Percentiles rank a stretch among this genome's conserved stretches.
phyloP scores from a whole-genome alignment of 2,329 filamentous ascomycete species.

The Trichoderma arundinaceum region DNA sequence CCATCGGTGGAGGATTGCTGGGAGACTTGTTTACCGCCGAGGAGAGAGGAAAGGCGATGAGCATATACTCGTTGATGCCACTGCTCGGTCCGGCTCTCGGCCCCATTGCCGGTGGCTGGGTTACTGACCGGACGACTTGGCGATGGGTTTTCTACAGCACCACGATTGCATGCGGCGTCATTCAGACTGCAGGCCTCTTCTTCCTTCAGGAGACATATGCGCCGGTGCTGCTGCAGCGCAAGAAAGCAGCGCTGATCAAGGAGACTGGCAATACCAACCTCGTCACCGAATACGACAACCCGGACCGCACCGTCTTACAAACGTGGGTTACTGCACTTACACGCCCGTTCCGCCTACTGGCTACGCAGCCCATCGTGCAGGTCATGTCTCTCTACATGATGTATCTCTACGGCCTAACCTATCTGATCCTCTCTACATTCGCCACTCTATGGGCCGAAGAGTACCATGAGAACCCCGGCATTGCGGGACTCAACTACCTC shows the following conservation, averaged over 20 bases:
- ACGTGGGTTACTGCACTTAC: constrained; percentile 61
- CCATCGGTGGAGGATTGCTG: constrained; percentile 69
- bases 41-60: constrained; percentile 66
- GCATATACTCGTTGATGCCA: constrained; percentile 66
- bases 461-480: constrained; percentile 62
- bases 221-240: constrained; percentile 63
- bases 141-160: constrained; percentile 75
- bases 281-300: constrained; percentile 60
- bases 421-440: constrained; percentile 57
- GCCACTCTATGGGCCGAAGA: constrained; percentile 62
- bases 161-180: constrained; percentile 63
- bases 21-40: constrained; percentile 65
- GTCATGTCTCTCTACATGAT: constrained; percentile 69
- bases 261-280: constrained; percentile 59
- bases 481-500: constrained; percentile 47
- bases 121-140: constrained; percentile 63
- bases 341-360: constrained; percentile 67
- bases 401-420: constrained; percentile 67
- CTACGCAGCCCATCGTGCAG: constrained; percentile 68
- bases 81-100: constrained; percentile 62
- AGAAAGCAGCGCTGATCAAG: constrained; percentile 61
- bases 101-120: constrained; percentile 51
- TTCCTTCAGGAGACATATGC: constrained; percentile 68
- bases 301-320: constrained; percentile 48
- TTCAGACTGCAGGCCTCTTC: constrained; percentile 64